Conservation (phyloP, 2,329 filamentous ascomycete species). For the Rhinocladiella similis region DNA sequence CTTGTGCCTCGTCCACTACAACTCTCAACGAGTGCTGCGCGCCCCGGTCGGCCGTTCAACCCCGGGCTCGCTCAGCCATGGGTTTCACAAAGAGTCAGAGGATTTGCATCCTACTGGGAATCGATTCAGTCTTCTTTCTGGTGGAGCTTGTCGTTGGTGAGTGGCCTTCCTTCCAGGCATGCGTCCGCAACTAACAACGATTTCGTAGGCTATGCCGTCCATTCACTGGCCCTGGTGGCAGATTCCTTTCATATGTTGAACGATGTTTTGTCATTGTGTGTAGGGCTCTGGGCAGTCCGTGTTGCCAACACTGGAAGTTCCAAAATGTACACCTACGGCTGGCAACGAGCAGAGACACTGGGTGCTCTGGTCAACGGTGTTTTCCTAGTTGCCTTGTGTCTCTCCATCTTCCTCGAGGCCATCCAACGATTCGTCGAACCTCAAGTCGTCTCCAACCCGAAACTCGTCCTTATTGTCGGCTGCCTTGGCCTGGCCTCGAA, state of each 20-base stretch:
- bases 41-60: slow-evolving; percentile 3
- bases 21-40: slow-evolving; percentile 29
- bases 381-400: slow-evolving; percentile 91
- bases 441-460: slow-evolving; percentile 79
- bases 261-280: slow-evolving; percentile 90
- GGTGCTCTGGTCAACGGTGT: slow-evolving; percentile 97
- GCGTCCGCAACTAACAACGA: neutral
- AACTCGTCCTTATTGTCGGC: slow-evolving; percentile 86
- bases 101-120: slow-evolving; percentile 88
- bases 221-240: slow-evolving; percentile 89
- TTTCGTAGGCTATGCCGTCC: slow-evolving; percentile 69
- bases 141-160: slow-evolving; percentile 76
- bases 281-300: slow-evolving; percentile 93
- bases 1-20: slow-evolving; percentile 13
- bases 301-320: slow-evolving; percentile 82
- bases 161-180: slow-evolving; percentile 25
- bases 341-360: slow-evolving; percentile 94
- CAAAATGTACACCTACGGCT: slow-evolving; percentile 94
- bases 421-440: slow-evolving; percentile 89
- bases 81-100: slow-evolving; percentile 83
- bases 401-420: slow-evolving; percentile 95
- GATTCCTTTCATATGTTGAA: slow-evolving; percentile 99
- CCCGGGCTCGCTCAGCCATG: slow-evolving; percentile 18
- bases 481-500: slow-evolving; percentile 84
- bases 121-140: slow-evolving; percentile 87